Evolutionary conservation across 192 early-diverging fungal genomes (phyloP), one percentile per base, ranked within the genome.

Genomic region (Powellomyces hirtus): DNA sequence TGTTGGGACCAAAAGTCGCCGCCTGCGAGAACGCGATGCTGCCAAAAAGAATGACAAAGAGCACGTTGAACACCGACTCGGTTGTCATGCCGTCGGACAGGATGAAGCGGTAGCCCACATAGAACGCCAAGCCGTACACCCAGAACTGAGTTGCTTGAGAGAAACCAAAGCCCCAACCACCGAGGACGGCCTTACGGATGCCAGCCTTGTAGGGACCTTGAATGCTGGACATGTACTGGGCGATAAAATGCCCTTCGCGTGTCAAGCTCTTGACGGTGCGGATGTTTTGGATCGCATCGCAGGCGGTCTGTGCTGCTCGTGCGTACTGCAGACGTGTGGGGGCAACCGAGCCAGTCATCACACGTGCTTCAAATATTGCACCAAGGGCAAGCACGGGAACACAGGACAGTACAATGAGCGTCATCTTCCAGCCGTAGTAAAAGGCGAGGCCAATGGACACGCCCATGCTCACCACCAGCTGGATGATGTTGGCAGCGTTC

Each of bases 241-340:
- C 59, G 62, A 87, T 86, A 70, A 96, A 94, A 33, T 78, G 78
- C 24, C 73, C 71, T 76, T 92, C 87, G 29, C 64, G 64, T 38
- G 75, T 90, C 62, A 91, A 86, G 58, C 88, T 81, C 7, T 86
- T 87, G 2, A 94, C 89, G 0, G 94, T 97, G 49, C 88, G 83
- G 71, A 97, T 92, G 68, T 88, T 89, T 70, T 83, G 73, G 66
- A 97, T 89, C 30, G 88, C 80, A 70, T 97, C 95, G 44, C 89
- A 88, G 0, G 92, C 92, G 1, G 89, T 75, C 68, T 86, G 80
- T 26, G 81, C 84, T 0, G 86, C 77, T n/a, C 71, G 56, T 69
- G 89, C 90, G 58, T 91, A 92, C 4, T 84, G 83, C 59, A 77
- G 74, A 71, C 85, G 84, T 59, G 79, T 83, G 56, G 78, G 73